phyloP scores from a whole-genome alignment of 352 stramenopile species.

The Halophytophthora batemanensis region DNA sequence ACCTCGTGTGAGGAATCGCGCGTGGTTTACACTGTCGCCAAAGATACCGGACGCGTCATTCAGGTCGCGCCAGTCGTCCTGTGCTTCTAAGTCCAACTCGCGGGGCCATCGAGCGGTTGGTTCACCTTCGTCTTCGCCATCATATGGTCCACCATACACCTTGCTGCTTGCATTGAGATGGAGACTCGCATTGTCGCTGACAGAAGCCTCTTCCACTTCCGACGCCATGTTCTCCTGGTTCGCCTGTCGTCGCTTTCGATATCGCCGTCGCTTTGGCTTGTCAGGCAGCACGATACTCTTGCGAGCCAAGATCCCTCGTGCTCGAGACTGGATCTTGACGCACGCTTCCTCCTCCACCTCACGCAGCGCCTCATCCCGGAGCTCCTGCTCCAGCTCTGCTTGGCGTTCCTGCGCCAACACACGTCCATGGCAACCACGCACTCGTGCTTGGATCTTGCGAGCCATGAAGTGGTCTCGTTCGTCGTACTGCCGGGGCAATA shows the following conservation, averaged over 20 bases:
- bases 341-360: constrained; percentile 34
- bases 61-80: constrained; percentile 55
- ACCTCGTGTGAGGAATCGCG: constrained; percentile 37
- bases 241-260: constrained; percentile 7
- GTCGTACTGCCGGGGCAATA: constrained; percentile 13
- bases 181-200: constrained; percentile 1
- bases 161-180: not conserved
- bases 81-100: constrained; percentile 45
- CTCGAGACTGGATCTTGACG: constrained; percentile 39
- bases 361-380: constrained; percentile 36
- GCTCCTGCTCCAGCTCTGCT: constrained; percentile 30
- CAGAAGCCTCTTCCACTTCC: not conserved
- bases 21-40: constrained; percentile 29
- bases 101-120: constrained; percentile 38
- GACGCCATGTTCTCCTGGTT: not conserved
- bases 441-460: constrained; percentile 33
- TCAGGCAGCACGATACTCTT: constrained; percentile 24
- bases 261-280: constrained; percentile 9
- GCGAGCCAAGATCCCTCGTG: constrained; percentile 31
- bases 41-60: constrained; percentile 19
- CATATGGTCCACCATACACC: constrained; percentile 13
- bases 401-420: constrained; percentile 10
- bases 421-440: constrained; percentile 32
- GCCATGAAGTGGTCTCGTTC: constrained; percentile 30
- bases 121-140: constrained; percentile 15